A percentile compares a stretch with the other conserved stretches of the same genome.
These are phyloP conservation scores for Naganishia liquefaciens DNA, from an alignment of 1,284 basidiomycete species.

Conservation along the genomic window DNA sequence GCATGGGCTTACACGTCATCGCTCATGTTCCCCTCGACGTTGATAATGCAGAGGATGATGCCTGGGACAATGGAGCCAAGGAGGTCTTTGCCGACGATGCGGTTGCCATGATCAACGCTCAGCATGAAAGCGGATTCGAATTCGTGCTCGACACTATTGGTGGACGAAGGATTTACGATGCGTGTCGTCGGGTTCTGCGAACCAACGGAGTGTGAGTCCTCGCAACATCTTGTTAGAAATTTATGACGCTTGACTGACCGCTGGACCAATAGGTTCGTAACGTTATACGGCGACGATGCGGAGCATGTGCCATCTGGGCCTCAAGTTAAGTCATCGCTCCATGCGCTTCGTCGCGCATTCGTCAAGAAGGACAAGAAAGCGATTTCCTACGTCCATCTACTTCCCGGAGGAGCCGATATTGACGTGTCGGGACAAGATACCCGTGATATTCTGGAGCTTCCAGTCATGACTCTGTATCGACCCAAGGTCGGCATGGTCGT, in stretches of 20 bases:
- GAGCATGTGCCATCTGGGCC: conserved; percentile 30
- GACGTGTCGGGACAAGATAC: conserved; percentile 48
- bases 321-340: conserved; percentile 30
- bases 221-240: neutral
- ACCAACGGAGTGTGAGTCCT: conserved; percentile 50
- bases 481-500: conserved; percentile 41
- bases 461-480: conserved; percentile 41
- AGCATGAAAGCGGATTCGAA: conserved; percentile 61
- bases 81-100: conserved; percentile 49
- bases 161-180: conserved; percentile 72
- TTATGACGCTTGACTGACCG: neutral
- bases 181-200: conserved; percentile 64
- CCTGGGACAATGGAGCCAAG: conserved; percentile 47
- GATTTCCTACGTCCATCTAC: conserved; percentile 43
- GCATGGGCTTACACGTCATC: conserved; percentile 47
- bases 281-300: conserved; percentile 30
- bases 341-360: conserved; percentile 33
- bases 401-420: conserved; percentile 49
- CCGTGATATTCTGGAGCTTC: conserved; percentile 51
- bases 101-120: conserved; percentile 44
- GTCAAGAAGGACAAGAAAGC: conserved; percentile 44
- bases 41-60: conserved; percentile 38
- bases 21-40: conserved; percentile 42
- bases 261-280: conserved; percentile 28
- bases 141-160: conserved; percentile 78